Percentiles rank a stretch among this genome's conserved stretches.
These are phyloP conservation scores for Exidia glandulosa DNA, from an alignment of 768 basidiomycete genomes.

Conservation along the genomic window DNA sequence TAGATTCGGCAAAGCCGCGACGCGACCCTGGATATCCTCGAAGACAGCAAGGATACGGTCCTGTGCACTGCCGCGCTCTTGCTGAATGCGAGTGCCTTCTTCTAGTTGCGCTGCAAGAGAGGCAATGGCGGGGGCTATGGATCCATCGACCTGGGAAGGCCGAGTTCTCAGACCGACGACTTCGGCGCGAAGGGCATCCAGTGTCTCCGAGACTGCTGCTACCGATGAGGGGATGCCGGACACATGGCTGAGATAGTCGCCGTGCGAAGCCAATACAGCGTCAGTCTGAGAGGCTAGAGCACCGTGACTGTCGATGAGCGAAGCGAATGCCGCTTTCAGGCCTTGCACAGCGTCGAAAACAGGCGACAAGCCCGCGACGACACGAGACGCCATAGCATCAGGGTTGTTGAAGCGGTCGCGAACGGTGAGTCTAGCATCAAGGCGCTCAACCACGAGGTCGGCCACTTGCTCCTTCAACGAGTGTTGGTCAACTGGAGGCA, in stretches of 20 bases:
- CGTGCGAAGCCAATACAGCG: conserved; percentile 15
- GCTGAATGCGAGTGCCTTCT: not conserved
- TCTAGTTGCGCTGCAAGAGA: not conserved
- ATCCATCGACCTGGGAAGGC: not conserved
- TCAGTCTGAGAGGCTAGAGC: conserved; percentile 34
- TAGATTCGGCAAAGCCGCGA: conserved; percentile 48
- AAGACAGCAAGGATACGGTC: conserved; percentile 32
- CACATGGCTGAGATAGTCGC: not conserved
- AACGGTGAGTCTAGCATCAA: conserved; percentile 70
- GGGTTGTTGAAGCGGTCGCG: conserved; percentile 40
- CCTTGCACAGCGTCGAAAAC: conserved; percentile 26
- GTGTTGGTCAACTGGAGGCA: conserved; percentile 70
- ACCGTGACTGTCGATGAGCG: conserved; percentile 41
- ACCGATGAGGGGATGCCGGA: not conserved
- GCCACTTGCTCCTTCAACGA: conserved; percentile 86
- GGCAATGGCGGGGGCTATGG: not conserved
- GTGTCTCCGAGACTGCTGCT: not conserved
- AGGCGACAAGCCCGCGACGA: conserved; percentile 13
- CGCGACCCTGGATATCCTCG: conserved; percentile 39
- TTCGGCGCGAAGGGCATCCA: not conserved
- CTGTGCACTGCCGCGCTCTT: not conserved
- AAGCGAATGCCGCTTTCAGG: conserved; percentile 40
- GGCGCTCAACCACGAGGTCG: conserved; percentile 75
- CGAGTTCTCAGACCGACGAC: not conserved
- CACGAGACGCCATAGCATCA: conserved; percentile 7